Percentiles rank a stretch among this genome's conserved stretches.
phyloP scores from a whole-genome alignment of 257 asterid genomes.

The Jasminum sambac region DNA sequence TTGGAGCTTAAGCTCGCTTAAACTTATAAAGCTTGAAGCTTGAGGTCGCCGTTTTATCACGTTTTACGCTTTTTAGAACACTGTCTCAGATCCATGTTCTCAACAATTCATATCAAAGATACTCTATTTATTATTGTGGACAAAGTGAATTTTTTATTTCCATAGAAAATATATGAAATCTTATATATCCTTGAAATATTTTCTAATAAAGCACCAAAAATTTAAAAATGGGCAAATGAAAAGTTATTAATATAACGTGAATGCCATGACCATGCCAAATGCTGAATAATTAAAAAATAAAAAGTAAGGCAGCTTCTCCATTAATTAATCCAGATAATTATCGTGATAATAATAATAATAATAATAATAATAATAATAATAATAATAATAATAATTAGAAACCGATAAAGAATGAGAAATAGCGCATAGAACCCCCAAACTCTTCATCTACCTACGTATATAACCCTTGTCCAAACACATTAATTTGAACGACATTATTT shows the following conservation, averaged over 20 bases:
- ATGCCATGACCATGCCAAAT: neutral
- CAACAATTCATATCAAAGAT: too few species aligned
- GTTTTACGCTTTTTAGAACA: too few species aligned
- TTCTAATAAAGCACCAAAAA: neutral
- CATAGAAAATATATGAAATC: neutral
- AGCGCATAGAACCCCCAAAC: neutral
- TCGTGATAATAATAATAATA: neutral
- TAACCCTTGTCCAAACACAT: too few species aligned
- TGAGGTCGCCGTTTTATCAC: too few species aligned
- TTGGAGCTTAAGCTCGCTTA: too few species aligned
- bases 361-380: neutral
- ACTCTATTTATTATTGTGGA: neutral
- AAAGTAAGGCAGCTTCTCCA: neutral
- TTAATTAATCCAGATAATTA: neutral
- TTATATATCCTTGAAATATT: neutral
- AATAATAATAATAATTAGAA: neutral
- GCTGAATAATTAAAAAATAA: neutral
- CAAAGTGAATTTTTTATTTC: neutral
- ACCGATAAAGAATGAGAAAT: neutral
- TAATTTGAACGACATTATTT: too few species aligned
- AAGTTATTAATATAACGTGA: neutral
- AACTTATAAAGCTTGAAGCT: too few species aligned
- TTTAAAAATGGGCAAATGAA: neutral
- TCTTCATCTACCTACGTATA: neutral
- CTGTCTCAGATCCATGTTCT: too few species aligned